These are phyloP conservation scores for Monilinia polystroma DNA, from an alignment of 2,329 filamentous ascomycete genomes.

Conservation along the genomic window DNA sequence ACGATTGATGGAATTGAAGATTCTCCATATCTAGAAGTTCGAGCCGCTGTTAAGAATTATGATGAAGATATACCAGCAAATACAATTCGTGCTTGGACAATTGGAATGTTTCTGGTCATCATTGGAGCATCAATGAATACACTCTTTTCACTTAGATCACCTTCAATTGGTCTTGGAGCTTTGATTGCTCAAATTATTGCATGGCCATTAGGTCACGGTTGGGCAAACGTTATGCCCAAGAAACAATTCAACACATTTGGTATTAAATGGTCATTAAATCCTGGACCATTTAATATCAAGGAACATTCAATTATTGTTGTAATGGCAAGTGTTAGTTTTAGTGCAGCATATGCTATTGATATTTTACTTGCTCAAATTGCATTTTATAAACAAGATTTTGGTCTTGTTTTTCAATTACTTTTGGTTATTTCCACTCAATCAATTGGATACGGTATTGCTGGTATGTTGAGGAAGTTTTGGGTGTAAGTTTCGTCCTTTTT, in stretches of 20 bases:
- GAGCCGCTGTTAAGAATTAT: slow-evolving; percentile 61
- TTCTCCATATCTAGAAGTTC: slow-evolving; percentile 40
- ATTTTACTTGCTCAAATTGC: slow-evolving; percentile 68
- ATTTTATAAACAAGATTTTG: slow-evolving; percentile 71
- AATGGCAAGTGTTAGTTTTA: slow-evolving; percentile 55
- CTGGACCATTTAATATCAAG: slow-evolving; percentile 68
- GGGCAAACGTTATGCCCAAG: slow-evolving; percentile 46
- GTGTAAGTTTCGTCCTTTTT: slow-evolving; percentile 45
- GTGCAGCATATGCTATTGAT: slow-evolving; percentile 55
- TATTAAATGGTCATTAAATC: slow-evolving; percentile 58
- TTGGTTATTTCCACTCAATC: slow-evolving; percentile 60
- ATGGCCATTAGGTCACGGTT: slow-evolving; percentile 51
- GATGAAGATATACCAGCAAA: slow-evolving; percentile 66
- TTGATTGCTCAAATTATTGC: slow-evolving; percentile 27
- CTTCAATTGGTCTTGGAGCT: slow-evolving; percentile 23
- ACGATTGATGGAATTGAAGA: slow-evolving; percentile 23
- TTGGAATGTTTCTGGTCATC: slow-evolving; percentile 45
- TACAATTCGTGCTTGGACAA: slow-evolving; percentile 64
- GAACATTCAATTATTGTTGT: slow-evolving; percentile 67
- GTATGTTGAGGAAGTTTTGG: slow-evolving; percentile 57
- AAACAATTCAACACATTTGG: slow-evolving; percentile 49
- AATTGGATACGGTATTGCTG: slow-evolving; percentile 63
- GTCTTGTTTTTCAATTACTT: slow-evolving; percentile 59
- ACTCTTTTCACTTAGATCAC: slow-evolving; percentile 32
- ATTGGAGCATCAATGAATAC: slow-evolving; percentile 30